Base-by-base conservation (phyloP, 148 eudicot species). In the Selenicereus undatus region DNA sequence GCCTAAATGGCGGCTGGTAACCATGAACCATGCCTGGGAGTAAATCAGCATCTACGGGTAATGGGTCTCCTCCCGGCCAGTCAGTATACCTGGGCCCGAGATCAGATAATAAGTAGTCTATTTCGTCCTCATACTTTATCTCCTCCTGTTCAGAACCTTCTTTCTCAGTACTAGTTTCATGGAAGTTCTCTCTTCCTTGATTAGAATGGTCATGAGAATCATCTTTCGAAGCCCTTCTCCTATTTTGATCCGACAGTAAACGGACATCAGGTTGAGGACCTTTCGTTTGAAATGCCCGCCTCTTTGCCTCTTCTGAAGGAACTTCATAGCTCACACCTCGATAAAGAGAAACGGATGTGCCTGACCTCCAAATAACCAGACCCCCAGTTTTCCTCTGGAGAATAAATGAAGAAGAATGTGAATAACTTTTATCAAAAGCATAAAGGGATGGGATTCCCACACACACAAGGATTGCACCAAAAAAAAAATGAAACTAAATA, bases 291-390 rank as follows among this genome's bases (percentile, higher is more conserved):
- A 58, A 82, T 39, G 66, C 58, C 54, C 73, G 81, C 83, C 88
- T 89, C 83, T 78, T 84, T 29, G 52, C 72, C 84, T 77, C 77
- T 65, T 52, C 80, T 81, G 87, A 87, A 56, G 91, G 93, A 81
- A 78, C 88, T 42, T 90, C 88, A 85, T 91, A 93, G 81, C 90
- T 88, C 74, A 91, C 91, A 51, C 99, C 99, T 74, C 99, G 91
- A 79, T 93, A 96, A 72, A 93, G 79, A 68, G 91, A 86, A 75
- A 93, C 84, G 42, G 97, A 92, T 48, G 97, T 93, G 54, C 99
- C 99, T 74, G 99, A 96, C 88, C 99, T 96, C 97, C 98, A 96
- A 81, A 96, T 92, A 64, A 96, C 97, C 84, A 96, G 77, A 70
- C 99, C 99, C 45, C 94, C 95, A 22, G 99, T 96, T 91, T 90